Evolutionary conservation across 495 filamentous ascomycete species (phyloP).

Genomic region (Xylaria telfairii): DNA sequence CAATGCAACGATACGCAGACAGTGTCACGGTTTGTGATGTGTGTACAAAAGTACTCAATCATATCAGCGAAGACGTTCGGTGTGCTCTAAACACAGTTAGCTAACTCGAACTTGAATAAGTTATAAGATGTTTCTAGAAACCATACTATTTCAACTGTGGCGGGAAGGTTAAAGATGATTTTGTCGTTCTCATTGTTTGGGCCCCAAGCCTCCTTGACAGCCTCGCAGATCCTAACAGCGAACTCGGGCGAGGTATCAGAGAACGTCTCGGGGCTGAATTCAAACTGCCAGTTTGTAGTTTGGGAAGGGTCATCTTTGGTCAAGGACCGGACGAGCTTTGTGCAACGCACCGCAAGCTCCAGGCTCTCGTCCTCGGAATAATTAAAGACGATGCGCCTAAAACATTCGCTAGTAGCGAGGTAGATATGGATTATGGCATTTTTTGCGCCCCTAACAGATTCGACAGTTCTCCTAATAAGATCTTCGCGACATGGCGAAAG

Average conservation of each 20-base stretch:
- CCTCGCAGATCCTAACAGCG: constrained; percentile 76
- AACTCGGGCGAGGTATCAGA: constrained; percentile 79
- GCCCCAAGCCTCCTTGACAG: constrained; percentile 82
- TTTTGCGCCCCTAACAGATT: constrained; percentile 77
- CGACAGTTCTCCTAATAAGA: constrained; percentile 76
- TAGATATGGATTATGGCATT: constrained; percentile 86
- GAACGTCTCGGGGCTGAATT: constrained; percentile 87
- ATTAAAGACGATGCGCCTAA: constrained; percentile 77
- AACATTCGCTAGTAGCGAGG: constrained; percentile 80
- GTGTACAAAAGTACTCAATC: constrained; percentile 91
- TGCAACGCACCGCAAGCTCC: constrained; percentile 75
- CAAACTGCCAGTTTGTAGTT: constrained; percentile 84
- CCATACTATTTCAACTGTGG: constrained; percentile 77
- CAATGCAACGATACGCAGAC: constrained; percentile 83
- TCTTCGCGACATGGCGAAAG: constrained; percentile 82
- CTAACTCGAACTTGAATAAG: neutral
- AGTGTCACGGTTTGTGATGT: constrained; percentile 82
- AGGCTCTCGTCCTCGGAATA: constrained; percentile 73
- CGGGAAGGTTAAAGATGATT: constrained; percentile 86
- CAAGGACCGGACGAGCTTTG: constrained; percentile 74
- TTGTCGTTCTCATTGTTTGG: constrained; percentile 64
- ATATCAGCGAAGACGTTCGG: constrained; percentile 97
- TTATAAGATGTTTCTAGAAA: neutral
- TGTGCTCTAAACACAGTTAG: constrained; percentile 49
- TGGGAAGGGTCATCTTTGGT: constrained; percentile 81